These are phyloP conservation scores for Tothia fuscella DNA, from an alignment of 2,329 filamentous ascomycete genomes.

Conservation along the genomic window DNA sequence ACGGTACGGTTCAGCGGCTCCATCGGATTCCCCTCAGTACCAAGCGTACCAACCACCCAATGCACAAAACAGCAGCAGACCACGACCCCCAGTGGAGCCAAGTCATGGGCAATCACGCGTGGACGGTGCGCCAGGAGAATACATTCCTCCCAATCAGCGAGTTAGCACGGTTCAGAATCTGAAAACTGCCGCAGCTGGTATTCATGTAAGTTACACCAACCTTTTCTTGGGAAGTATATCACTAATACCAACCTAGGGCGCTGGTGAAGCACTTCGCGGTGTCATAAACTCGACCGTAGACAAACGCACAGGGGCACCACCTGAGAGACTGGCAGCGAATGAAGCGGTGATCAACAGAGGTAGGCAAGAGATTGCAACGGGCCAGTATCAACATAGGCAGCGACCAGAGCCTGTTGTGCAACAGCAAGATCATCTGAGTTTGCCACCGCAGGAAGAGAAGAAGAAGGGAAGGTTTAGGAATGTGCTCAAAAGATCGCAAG, in stretches of 20 bases:
- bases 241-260: neutral
- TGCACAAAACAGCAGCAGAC: slow-evolving; percentile 1
- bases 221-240: neutral
- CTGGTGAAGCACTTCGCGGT: slow-evolving; percentile 5
- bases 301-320: neutral
- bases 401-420: neutral
- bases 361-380: slow-evolving; percentile 6
- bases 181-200: slow-evolving; percentile 6
- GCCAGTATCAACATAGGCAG: slow-evolving; percentile 4
- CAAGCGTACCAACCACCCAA: slow-evolving; percentile 1
- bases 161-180: slow-evolving; percentile 4
- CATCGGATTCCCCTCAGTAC: too few species aligned
- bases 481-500: slow-evolving; percentile 3
- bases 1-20: too few species aligned
- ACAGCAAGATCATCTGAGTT: neutral
- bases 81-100: slow-evolving; percentile 6
- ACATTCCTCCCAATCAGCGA: neutral
- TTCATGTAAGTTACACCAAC: slow-evolving; percentile 5
- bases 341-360: slow-evolving; percentile 3
- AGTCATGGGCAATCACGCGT: slow-evolving; percentile 4
- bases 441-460: neutral
- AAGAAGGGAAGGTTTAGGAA: slow-evolving; percentile 2
- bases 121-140: neutral
- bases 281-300: slow-evolving; percentile 6
- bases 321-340: slow-evolving; percentile 1